Conservation (phyloP, 2,329 filamentous ascomycete genomes). For the Trichoderma cornu-damae region DNA sequence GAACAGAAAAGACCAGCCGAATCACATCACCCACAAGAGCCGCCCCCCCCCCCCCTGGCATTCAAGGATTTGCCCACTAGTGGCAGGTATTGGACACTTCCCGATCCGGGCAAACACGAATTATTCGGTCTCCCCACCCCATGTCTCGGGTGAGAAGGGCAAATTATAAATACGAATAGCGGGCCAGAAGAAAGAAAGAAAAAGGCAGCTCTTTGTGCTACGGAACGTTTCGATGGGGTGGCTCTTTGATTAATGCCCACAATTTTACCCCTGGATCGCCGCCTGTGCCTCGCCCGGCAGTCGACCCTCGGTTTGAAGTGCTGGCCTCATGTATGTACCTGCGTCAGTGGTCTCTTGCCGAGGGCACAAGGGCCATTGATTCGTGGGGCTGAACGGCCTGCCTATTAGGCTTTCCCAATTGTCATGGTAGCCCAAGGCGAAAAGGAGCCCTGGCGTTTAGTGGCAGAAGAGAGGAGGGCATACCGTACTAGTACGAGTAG, state of each 20-base stretch:
- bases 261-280: conserved; percentile 17
- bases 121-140: conserved; percentile 5
- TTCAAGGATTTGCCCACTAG: conserved; percentile 13
- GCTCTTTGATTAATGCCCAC: conserved; percentile 17
- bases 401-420: not conserved
- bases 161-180: conserved; percentile 19
- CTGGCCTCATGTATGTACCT: conserved; percentile 14
- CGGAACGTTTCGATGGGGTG: conserved; percentile 3
- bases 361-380: conserved; percentile 9
- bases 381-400: conserved; percentile 10
- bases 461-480: not conserved
- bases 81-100: conserved; percentile 10
- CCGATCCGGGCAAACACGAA: conserved; percentile 15
- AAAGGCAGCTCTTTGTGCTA: not conserved
- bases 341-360: conserved; percentile 6
- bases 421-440: not conserved
- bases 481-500: no score
- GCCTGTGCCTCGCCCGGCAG: conserved; percentile 12
- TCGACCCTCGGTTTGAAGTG: conserved; percentile 6
- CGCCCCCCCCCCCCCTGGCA: conserved; percentile 1
- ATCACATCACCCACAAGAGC: not conserved
- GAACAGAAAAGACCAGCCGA: not conserved
- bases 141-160: conserved; percentile 18
- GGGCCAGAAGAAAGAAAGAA: no score
- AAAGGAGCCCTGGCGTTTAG: conserved; percentile 5